Base-by-base conservation (phyloP, 345 rosid species). In the Boechera stricta region DNA sequence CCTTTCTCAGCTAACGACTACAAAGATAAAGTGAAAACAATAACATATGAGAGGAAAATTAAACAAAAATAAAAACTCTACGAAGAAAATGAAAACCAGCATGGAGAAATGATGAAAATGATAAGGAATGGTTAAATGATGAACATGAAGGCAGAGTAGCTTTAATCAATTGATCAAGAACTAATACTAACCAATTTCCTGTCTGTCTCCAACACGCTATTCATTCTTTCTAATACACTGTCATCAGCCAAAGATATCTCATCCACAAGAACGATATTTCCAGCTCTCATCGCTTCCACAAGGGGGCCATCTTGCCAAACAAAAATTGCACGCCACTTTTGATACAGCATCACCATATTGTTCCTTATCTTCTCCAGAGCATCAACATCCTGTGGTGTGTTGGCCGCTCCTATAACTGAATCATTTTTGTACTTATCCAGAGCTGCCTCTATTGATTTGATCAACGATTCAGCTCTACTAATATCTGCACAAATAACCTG, bases 231-330 rank as follows among this genome's bases (percentile, higher is more conserved):
- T 70, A 94, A 79, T 1, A 94, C 98, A 57, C 98, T 92, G 79
- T 94, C 98, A 89, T 94, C 97, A 77, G 98, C 98, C 88, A 94
- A 78, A 51, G 98, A 94, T 83, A 94, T 94, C 84, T 94, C 98
- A 88, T 94, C 98, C 69, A 88, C 81, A 65, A 94, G 97, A 82
- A 94, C 80, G 18, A 94, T 78, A 81, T 90, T 88, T 68, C 98
- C 96, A 74, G 85, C 81, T 84, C 83, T 90, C 98, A 94, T 94
- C 16, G 98, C 91, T 81, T 89, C 85, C 76, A 94, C 97, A 61
- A 94, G 94, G 67, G 98, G 95, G 16, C 98, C 98, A 86, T 92
- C 98, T 84, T 92, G 97, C 98, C 98, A 94, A 64, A 80, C 81
- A 82, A 94, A 94, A 64, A 94, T 89, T 49, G 90, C 73, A 61